Evolutionary conservation across 106 monocot genomes (phyloP), one percentile per base, ranked within the genome.

Genomic region (Acorus gramineus): DNA sequence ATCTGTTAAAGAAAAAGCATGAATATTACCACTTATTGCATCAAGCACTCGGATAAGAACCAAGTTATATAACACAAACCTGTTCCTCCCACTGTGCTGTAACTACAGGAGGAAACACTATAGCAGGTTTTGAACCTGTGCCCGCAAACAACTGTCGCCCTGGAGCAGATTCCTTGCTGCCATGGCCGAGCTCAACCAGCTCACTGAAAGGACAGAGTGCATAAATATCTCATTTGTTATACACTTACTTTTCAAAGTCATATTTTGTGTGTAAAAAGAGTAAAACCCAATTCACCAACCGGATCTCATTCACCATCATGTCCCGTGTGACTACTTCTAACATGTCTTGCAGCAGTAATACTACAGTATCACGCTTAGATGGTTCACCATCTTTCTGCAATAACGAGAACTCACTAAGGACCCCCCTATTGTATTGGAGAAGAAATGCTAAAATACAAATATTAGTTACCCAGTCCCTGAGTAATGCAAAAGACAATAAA

Each of bases 1-100:
- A 99, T 92, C 98, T 28, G 28, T 28, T 28, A 28, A 28, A 28
- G 28, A 28, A 28, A 28, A 28, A 28, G 28, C 28, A 28, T 28
- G 28, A 28, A 28, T 28, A 28, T 28, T 28, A 28, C 28, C 28
- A 28, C 28, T 28, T 28, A 28, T 28, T 28, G 28, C 28, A 28
- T 28, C 28, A 28, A 28, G 0, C 28, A 28, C 28, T 28, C 28
- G 28, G 28, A 28, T 28, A 28, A 42, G 3, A 63, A 63, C 14
- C 2, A 6, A 12, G 5, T 7, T 8, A 52, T 10, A 44, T 11
- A 42, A 53, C 44, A 2, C 14, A 13, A 49, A 92, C 98, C 87
- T 98, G 98, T 66, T 98, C 98, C 81, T 98, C 98, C 98, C 98
- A 98, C 58, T 89, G 98, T 62, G 98, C 67, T 28, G 98, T 92